Percentiles rank a stretch among this genome's conserved stretches.
Conservation (phyloP, 306 rosid genomes). For the Quercus gilva region DNA sequence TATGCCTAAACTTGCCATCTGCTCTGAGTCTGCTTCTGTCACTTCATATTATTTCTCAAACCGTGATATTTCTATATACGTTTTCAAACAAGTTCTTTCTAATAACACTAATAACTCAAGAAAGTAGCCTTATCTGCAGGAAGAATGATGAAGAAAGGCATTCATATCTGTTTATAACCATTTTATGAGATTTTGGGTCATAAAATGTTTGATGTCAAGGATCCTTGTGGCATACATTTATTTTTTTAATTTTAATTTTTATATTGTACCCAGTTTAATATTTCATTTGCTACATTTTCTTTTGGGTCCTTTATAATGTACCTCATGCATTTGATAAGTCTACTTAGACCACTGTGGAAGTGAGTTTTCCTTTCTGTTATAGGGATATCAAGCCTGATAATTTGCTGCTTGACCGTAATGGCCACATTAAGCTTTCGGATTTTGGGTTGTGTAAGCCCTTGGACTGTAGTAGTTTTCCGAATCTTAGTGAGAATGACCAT, state of each 20-base stretch:
- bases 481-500: constrained; percentile 41
- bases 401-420: constrained; percentile 70
- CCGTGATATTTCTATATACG: neutral
- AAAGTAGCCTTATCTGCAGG: too few relatives aligned
- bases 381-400: constrained; percentile 96
- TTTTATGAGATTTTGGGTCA: neutral
- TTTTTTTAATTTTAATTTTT: too few relatives aligned
- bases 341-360: neutral
- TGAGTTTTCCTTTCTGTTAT: constrained; percentile 17
- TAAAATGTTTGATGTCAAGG: neutral
- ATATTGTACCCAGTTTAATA: neutral
- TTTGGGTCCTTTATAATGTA: neutral
- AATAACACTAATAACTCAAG: neutral
- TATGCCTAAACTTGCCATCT: neutral
- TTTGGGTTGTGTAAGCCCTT: constrained; percentile 88
- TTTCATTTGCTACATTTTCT: neutral
- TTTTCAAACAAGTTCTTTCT: neutral
- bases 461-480: constrained; percentile 68
- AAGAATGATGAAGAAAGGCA: neutral
- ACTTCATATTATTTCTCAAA: neutral
- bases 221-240: neutral
- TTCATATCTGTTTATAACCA: neutral
- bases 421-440: constrained; percentile 89
- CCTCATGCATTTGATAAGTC: neutral
- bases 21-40: neutral